phyloP scores from a whole-genome alignment of 2,329 filamentous ascomycete genomes.

The Fusarium scirpi region DNA sequence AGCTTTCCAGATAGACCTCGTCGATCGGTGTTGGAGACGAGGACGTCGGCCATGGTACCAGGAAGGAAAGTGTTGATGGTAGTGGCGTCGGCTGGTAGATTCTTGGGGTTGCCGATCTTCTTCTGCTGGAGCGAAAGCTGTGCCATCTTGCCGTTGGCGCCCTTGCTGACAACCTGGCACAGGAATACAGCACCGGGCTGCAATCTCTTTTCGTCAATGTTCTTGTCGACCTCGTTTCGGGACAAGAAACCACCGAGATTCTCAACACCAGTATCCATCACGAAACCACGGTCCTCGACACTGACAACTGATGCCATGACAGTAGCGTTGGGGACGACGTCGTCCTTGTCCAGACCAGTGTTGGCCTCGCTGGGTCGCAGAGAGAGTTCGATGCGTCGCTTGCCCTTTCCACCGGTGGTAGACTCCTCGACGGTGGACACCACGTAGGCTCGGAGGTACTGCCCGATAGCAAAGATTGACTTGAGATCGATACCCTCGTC shows the following conservation, averaged over 20 bases:
- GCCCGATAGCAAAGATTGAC: conserved; percentile 81
- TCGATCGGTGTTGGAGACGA: conserved; percentile 79
- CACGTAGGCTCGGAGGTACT: conserved; percentile 89
- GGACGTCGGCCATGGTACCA: conserved; percentile 87
- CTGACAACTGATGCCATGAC: conserved; percentile 90
- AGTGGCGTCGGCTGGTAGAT: conserved; percentile 78
- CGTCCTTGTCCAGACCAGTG: conserved; percentile 76
- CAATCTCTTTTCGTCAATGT: conserved; percentile 73
- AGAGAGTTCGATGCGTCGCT: conserved; percentile 88
- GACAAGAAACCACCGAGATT: conserved; percentile 85
- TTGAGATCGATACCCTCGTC: conserved; percentile 77
- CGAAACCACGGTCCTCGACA: conserved; percentile 93
- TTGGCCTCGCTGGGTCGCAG: conserved; percentile 85
- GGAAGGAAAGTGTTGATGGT: conserved; percentile 92
- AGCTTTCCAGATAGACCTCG: conserved; percentile 89
- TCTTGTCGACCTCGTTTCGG: conserved; percentile 80
- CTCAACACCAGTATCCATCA: conserved; percentile 90
- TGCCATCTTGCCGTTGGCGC: conserved; percentile 82
- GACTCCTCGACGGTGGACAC: conserved; percentile 79
- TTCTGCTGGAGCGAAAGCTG: conserved; percentile 83
- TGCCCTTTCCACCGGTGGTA: conserved; percentile 69
- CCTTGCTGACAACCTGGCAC: conserved; percentile 81
- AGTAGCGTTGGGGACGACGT: conserved; percentile 79
- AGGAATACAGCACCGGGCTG: conserved; percentile 88
- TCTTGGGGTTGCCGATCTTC: conserved; percentile 74